Base-by-base conservation (phyloP, 805 yeast genomes). In the Candida montana region DNA sequence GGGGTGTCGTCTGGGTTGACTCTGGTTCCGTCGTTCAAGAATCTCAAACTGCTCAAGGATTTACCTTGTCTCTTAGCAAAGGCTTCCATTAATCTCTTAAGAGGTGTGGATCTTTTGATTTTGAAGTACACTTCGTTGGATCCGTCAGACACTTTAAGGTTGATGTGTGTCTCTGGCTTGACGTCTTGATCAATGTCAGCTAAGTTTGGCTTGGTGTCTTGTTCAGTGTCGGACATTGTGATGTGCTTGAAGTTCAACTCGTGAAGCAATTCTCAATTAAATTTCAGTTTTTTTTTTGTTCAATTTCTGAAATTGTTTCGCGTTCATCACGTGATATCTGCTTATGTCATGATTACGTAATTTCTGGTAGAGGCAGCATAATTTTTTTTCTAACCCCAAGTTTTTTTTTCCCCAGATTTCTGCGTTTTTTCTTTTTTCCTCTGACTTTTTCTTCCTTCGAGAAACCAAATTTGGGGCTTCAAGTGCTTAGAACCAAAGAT, bases 31-130 rank as follows among this genome's bases (percentile, higher is more conserved):
- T 93, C 99, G 60, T 82, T 82, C 58, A 93, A 71, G 63, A 93
- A 93, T 64, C 98, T 79, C 62, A 93, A 70, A 39, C 91, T 78
- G 52, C 76, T 79, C 59, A 83, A 68, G 50, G 83, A 79, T 63
- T 91, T 91, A 33, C 98, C 98, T 60, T 91, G 96, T 72, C 99
- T 85, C 68, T 90, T 90, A 63, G 98, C 95, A 64, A 91, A 93
- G 11, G 97, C 96, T 58, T 91, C 98, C 89, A 93, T 91, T 57
- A 93, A 79, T 68, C 96, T 85, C 64, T 79, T 85, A 72, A 93
- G 75, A 36, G 91, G 95, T 5, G 99, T 93, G 31, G 90, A 74
- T 67, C 86, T 77, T 70, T 90, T 89, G 65, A 93, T 91, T 65
- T 91, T 90, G 81, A 93, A 93, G 64, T 84, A 89, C 49, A 93